These are phyloP conservation scores for Davidsoniella virescens DNA, from an alignment of 2,329 filamentous ascomycete genomes.

Conservation along the genomic window DNA sequence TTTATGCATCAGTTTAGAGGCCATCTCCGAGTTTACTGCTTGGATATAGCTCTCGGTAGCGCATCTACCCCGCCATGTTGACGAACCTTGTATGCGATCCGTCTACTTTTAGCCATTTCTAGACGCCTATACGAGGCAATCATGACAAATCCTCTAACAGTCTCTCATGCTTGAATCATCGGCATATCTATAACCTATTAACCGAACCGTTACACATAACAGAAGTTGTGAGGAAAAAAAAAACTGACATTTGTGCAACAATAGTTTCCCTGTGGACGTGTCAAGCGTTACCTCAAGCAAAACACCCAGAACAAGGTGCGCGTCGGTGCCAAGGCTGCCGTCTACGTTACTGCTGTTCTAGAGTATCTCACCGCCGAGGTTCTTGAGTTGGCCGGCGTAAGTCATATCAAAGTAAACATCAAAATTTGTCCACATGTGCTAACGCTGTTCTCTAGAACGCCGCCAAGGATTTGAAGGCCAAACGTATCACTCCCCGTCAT, in stretches of 20 bases:
- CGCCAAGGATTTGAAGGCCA: constrained; percentile 98
- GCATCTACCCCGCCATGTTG: no score
- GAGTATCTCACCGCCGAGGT: constrained; percentile 99
- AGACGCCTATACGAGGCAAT: no score
- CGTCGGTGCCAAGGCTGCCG: constrained; percentile 89
- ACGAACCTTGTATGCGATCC: no score
- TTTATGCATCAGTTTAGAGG: no score
- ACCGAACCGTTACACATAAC: no score
- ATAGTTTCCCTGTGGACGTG: constrained; percentile 98
- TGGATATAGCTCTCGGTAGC: no score
- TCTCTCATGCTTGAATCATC: no score
- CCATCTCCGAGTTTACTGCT: no score
- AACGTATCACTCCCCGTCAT: constrained; percentile 97
- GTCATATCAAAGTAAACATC: constrained; percentile 21
- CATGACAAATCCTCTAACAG: no score
- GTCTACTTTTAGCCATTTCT: no score
- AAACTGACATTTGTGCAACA: constrained; percentile 15
- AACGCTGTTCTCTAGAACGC: constrained; percentile 49
- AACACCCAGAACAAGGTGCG: constrained; percentile 99
- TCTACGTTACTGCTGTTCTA: constrained; percentile 92
- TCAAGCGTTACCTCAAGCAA: constrained; percentile 98
- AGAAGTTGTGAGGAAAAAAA: background rate
- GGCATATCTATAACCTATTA: no score
- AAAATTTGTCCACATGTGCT: constrained; percentile 9
- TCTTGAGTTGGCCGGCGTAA: constrained; percentile 82